These are phyloP conservation scores for Termitomyces sp. DNA, from an alignment of 768 basidiomycete species.

Conservation along the genomic window DNA sequence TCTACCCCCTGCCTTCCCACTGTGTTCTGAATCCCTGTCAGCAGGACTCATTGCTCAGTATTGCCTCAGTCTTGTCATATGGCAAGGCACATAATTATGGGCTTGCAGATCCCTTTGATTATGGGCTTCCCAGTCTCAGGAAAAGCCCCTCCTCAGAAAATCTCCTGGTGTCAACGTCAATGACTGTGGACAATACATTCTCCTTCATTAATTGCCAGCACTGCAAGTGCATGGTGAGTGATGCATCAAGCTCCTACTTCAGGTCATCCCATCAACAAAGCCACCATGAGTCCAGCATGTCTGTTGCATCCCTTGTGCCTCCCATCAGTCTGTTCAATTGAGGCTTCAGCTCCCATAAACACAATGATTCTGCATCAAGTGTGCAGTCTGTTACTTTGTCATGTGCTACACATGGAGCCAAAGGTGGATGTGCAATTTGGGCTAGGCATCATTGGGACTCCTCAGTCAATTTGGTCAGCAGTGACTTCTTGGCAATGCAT, in stretches of 20 bases:
- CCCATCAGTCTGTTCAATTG: constrained; percentile 73
- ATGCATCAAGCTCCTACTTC: constrained; percentile 78
- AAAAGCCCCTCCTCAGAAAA: constrained; percentile 58
- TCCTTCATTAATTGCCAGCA: constrained; percentile 43
- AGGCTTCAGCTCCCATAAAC: constrained; percentile 43
- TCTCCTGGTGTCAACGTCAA: constrained; percentile 31
- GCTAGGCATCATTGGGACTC: constrained; percentile 48
- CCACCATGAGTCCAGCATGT: constrained; percentile 59
- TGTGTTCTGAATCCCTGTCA: constrained; percentile 32
- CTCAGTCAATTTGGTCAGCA: constrained; percentile 62
- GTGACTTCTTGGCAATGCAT: constrained; percentile 54
- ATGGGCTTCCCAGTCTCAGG: constrained; percentile 46
- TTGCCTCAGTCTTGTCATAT: constrained; percentile 77
- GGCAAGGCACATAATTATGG: constrained; percentile 63
- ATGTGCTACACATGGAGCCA: constrained; percentile 47
- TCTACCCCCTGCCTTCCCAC: constrained; percentile 52
- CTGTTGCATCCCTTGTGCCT: constrained; percentile 49
- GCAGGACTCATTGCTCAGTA: constrained; percentile 63
- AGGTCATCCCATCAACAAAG: constrained; percentile 49
- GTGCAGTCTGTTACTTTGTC: constrained; percentile 52
- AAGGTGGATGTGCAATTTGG: constrained; percentile 55
- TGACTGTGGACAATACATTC: constrained; percentile 71
- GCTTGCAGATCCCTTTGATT: constrained; percentile 69
- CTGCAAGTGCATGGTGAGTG: constrained; percentile 59
- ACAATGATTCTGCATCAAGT: constrained; percentile 56